Evolutionary conservation across 139 green algal species (phyloP).

Genomic region (Tetradesmus lagerheimii): DNA sequence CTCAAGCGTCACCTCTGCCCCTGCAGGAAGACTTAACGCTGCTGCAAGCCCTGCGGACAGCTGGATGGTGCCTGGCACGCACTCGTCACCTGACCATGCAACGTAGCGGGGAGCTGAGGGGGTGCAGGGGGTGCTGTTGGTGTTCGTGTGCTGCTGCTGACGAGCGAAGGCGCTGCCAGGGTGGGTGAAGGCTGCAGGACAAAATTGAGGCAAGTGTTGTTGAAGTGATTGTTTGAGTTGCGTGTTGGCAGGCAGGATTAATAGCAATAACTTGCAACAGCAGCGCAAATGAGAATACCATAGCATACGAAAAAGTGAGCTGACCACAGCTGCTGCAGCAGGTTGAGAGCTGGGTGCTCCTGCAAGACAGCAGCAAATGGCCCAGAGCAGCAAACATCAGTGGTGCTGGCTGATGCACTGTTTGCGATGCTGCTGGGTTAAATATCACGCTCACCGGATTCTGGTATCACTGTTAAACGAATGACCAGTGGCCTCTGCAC

Average conservation of each 20-base stretch:
- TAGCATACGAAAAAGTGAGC: too few species aligned
- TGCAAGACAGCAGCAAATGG: background rate
- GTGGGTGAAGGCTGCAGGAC: background rate
- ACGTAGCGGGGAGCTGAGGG: background rate
- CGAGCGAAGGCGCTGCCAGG: background rate
- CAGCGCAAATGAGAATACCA: too few species aligned
- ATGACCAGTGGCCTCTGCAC: background rate
- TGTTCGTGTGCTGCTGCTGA: background rate
- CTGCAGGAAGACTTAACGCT: conserved; percentile 37
- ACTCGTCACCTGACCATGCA: background rate
- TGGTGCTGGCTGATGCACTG: background rate
- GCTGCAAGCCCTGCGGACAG: conserved; percentile 37
- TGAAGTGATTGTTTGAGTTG: too few species aligned
- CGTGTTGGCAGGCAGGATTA: too few species aligned
- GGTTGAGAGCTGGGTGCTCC: background rate
- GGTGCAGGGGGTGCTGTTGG: too few species aligned
- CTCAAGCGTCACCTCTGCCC: conserved; percentile 29
- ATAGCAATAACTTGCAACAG: too few species aligned
- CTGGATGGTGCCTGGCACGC: conserved; percentile 23
- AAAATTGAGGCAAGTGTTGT: background rate
- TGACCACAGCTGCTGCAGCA: too few species aligned
- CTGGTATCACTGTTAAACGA: background rate
- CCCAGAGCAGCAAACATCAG: background rate
- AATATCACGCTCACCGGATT: background rate
- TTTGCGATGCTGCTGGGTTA: too few species aligned